Percentiles rank a stretch among this genome's conserved stretches.
Evolutionary conservation across 179 eudicot species (phyloP).

Genomic region (Actinidia arguta): DNA sequence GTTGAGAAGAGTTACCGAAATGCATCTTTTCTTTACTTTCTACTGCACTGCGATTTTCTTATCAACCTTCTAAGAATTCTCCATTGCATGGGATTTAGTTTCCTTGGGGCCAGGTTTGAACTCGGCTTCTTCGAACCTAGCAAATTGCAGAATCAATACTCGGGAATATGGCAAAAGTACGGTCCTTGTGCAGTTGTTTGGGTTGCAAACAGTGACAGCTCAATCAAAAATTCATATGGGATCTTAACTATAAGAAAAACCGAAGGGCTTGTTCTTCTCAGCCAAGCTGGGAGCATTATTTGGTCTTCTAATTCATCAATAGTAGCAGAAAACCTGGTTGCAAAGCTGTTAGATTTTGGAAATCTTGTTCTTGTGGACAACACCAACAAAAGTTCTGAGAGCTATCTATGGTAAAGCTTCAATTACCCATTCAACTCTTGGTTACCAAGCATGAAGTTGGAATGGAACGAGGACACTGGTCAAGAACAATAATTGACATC

Average conservation of each 20-base stretch:
- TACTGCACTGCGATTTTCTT: too few species aligned
- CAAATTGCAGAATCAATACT: not conserved
- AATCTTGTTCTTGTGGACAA: slow-evolving; percentile 37
- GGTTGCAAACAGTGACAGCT: slow-evolving; percentile 24
- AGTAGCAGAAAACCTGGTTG: slow-evolving; percentile 16
- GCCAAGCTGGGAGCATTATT: not conserved
- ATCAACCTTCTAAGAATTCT: not conserved
- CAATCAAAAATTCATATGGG: slow-evolving; percentile 20
- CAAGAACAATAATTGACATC: slow-evolving; percentile 31
- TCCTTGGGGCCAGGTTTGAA: not conserved
- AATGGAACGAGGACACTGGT: slow-evolving; percentile 26
- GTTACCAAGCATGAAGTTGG: slow-evolving; percentile 44
- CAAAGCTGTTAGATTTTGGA: slow-evolving; percentile 40
- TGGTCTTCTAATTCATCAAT: slow-evolving; percentile 27
- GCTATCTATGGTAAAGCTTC: slow-evolving; percentile 49
- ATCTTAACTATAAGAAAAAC: slow-evolving; percentile 16
- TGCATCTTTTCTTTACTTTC: too few species aligned
- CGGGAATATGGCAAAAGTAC: slow-evolving; percentile 20
- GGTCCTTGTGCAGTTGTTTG: slow-evolving; percentile 9
- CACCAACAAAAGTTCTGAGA: slow-evolving; percentile 18
- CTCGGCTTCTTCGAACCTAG: not conserved
- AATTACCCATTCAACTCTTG: slow-evolving; percentile 34
- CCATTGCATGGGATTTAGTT: not conserved
- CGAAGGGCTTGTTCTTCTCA: slow-evolving; percentile 21
- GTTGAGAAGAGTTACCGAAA: too few species aligned